Evolutionary conservation across 2,329 filamentous ascomycete genomes (phyloP).

Genomic region (Coniochaeta sp.): DNA sequence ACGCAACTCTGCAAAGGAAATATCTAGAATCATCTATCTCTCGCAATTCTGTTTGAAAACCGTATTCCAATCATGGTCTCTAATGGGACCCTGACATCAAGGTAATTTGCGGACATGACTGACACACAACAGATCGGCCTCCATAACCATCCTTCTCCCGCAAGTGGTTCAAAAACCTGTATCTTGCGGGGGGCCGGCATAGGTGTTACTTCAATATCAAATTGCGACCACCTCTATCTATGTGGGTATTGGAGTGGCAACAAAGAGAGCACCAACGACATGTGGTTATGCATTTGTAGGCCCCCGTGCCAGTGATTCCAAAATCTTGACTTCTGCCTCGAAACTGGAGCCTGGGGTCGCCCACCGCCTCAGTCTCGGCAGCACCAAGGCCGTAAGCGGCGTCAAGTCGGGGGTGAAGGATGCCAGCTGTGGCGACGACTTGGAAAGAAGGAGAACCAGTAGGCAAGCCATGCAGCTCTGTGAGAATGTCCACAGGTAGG

Average conservation of each 20-base stretch:
- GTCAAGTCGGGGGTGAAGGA: conserved; percentile 17
- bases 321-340: conserved; percentile 18
- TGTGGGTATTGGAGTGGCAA: background rate
- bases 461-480: conserved; percentile 17
- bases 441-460: background rate
- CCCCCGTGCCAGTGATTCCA: conserved; percentile 9
- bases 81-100: background rate
- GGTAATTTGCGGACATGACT: background rate
- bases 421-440: conserved; percentile 10
- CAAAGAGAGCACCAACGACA: background rate
- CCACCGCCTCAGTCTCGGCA: conserved; percentile 19
- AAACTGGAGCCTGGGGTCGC: conserved; percentile 21
- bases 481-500: conserved; percentile 26
- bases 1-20: background rate
- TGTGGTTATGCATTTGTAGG: background rate
- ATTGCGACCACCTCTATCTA: background rate
- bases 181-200: background rate
- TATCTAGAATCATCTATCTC: background rate
- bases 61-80: background rate
- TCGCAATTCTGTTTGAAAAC: background rate
- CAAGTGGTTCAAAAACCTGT: background rate
- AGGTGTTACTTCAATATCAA: background rate
- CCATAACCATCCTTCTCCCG: background rate
- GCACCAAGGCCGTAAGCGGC: conserved; percentile 19
- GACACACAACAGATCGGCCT: background rate